Conservation (phyloP, 208 protist genomes). For the Leptomonas seymouri region DNA sequence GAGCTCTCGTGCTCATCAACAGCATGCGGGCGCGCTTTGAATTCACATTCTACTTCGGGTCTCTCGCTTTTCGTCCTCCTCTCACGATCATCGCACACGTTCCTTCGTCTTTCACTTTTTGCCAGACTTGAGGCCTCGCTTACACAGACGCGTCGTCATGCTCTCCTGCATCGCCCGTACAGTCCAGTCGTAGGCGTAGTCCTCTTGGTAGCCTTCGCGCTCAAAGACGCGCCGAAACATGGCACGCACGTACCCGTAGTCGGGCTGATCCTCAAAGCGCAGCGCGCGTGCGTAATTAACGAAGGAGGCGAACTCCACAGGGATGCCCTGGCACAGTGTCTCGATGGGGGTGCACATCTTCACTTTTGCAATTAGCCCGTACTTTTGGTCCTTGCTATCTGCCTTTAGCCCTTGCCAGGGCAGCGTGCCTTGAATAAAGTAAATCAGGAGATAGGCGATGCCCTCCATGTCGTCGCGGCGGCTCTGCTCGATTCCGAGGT, state of each 20-base stretch:
- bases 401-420: conserved; percentile 98
- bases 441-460: conserved; percentile 99
- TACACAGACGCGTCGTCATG: conserved; percentile 9
- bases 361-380: conserved; percentile 97
- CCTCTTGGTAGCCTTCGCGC: conserved; percentile 96
- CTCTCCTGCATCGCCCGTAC: conserved; percentile 27
- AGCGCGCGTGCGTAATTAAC: conserved; percentile 97
- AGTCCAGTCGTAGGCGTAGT: conserved; percentile 99
- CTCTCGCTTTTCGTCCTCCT: not conserved
- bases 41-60: too few relatives aligned
- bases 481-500: conserved; percentile 98
- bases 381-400: conserved; percentile 98
- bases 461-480: conserved; percentile 98
- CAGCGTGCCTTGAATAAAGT: conserved; percentile 98
- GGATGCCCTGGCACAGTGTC: conserved; percentile 94
- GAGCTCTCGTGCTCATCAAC: too few relatives aligned
- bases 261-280: conserved; percentile 99
- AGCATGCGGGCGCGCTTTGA: too few relatives aligned
- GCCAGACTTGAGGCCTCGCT: not conserved
- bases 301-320: conserved; percentile 97
- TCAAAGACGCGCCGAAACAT: conserved; percentile 98
- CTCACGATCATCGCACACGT: too few relatives aligned
- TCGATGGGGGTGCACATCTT: conserved; percentile 97
- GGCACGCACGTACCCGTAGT: conserved; percentile 99
- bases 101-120: conserved; percentile 5